Evolutionary conservation across 2,329 filamentous ascomycete species (phyloP).

Genomic region (Dactylellina sp.): DNA sequence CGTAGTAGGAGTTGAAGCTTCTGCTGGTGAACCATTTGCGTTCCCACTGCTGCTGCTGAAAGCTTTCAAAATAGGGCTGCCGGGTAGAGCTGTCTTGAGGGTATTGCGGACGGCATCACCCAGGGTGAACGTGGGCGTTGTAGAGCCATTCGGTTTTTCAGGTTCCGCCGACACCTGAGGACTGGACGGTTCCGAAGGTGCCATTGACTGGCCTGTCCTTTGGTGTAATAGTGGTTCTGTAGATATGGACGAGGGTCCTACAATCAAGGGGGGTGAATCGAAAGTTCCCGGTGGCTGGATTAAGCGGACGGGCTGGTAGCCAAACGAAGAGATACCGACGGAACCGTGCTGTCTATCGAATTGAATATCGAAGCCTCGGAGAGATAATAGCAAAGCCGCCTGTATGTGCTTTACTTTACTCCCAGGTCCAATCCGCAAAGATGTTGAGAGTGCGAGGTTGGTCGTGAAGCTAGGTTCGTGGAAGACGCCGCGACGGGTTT

Average conservation of each 20-base stretch:
- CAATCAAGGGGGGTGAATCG: slow-evolving; percentile 23
- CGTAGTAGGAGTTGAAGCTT: slow-evolving; percentile 4
- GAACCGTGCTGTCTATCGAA: background rate
- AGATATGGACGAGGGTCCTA: slow-evolving; percentile 10
- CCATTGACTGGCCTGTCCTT: slow-evolving; percentile 37
- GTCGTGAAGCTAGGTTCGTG: background rate
- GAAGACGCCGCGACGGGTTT: slow-evolving; percentile 1
- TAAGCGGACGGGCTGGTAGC: slow-evolving; percentile 2
- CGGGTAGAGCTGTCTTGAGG: slow-evolving; percentile 39
- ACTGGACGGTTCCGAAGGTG: slow-evolving; percentile 44
- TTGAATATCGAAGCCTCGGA: slow-evolving; percentile 11
- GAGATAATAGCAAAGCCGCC: background rate
- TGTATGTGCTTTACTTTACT: background rate
- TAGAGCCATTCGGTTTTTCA: slow-evolving; percentile 40
- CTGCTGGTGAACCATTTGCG: slow-evolving; percentile 10
- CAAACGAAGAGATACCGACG: slow-evolving; percentile 18
- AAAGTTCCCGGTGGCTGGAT: slow-evolving; percentile 38
- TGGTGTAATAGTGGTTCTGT: background rate
- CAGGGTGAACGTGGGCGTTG: slow-evolving; percentile 21
- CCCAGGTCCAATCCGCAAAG: no score
- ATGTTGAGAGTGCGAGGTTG: no score
- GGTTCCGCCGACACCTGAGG: slow-evolving; percentile 41
- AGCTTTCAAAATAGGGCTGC: slow-evolving; percentile 49
- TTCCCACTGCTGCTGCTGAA: slow-evolving; percentile 11
- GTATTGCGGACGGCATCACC: slow-evolving; percentile 48